These are phyloP conservation scores for Adenanthera pavonina DNA, from an alignment of 306 rosid genomes.

Conservation along the genomic window DNA sequence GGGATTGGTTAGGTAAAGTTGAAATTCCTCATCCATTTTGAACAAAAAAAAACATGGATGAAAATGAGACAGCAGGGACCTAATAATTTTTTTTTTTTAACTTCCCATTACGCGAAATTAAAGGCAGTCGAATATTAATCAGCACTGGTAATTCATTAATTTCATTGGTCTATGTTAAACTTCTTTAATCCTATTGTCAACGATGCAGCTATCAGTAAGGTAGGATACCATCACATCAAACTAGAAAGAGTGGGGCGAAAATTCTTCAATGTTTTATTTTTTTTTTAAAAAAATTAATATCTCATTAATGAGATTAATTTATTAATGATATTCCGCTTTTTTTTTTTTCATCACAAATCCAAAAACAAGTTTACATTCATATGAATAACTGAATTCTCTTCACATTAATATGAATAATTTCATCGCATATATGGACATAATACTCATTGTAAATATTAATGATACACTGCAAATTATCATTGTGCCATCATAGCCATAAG, in stretches of 20 bases:
- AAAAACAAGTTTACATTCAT: too few species aligned
- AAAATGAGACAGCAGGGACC: too few species aligned
- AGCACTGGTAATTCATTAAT: not conserved
- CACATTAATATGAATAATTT: not conserved
- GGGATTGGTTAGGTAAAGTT: not conserved
- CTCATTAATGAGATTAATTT: too few species aligned
- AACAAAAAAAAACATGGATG: not conserved
- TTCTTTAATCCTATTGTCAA: not conserved
- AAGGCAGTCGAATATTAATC: not conserved
- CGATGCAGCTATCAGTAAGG: not conserved
- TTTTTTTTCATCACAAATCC: too few species aligned
- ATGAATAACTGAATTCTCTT: not conserved
- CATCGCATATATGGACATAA: not conserved
- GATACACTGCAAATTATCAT: not conserved
- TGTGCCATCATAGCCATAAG: not conserved
- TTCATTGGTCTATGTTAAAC: not conserved
- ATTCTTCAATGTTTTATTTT: too few species aligned
- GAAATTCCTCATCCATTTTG: not conserved
- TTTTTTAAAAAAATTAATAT: too few species aligned
- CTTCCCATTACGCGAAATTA: not conserved
- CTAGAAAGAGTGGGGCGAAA: too few species aligned
- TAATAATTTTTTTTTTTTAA: too few species aligned
- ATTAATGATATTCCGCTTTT: too few species aligned
- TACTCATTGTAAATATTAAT: not conserved
- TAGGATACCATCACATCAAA: not conserved